These are phyloP conservation scores for Boletus sensibilis DNA, from an alignment of 768 basidiomycete species.

Conservation along the genomic window DNA sequence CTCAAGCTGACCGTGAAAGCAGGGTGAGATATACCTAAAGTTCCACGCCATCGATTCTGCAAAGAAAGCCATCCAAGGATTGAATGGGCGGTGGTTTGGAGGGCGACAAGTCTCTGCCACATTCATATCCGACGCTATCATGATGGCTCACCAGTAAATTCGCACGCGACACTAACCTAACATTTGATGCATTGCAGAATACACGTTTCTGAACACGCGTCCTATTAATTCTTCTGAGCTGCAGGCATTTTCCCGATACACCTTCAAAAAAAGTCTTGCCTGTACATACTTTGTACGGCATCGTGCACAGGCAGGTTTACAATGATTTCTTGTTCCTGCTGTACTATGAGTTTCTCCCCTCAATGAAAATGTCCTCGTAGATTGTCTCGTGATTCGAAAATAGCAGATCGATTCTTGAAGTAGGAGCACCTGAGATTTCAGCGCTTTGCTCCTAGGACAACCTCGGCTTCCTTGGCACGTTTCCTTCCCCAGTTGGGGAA, in stretches of 20 bases:
- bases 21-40: conserved; percentile 98
- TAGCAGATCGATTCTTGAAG: conserved; percentile 23
- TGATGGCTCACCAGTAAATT: conserved; percentile 82
- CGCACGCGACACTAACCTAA: conserved; percentile 24
- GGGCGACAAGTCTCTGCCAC: conserved; percentile 83
- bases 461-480: background rate
- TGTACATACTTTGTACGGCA: conserved; percentile 34
- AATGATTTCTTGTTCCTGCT: conserved; percentile 30
- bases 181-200: conserved; percentile 31
- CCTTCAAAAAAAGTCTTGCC: conserved; percentile 32
- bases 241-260: conserved; percentile 31
- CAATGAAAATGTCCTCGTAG: conserved; percentile 36
- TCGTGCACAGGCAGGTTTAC: conserved; percentile 41
- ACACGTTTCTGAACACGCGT: conserved; percentile 18
- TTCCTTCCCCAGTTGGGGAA: background rate
- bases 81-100: conserved; percentile 97
- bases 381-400: conserved; percentile 28
- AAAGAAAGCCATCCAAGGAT: conserved; percentile 79
- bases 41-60: conserved; percentile 79
- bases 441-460: conserved; percentile 1
- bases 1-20: conserved; percentile 13
- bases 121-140: conserved; percentile 91
- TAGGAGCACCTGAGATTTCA: conserved; percentile 11
- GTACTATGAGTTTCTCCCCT: conserved; percentile 32
- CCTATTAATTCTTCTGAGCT: conserved; percentile 33